A percentile compares a stretch with the other conserved stretches of the same genome.
Conservation (phyloP, 2,329 filamentous ascomycete genomes). For the Emergomyces orientalis region DNA sequence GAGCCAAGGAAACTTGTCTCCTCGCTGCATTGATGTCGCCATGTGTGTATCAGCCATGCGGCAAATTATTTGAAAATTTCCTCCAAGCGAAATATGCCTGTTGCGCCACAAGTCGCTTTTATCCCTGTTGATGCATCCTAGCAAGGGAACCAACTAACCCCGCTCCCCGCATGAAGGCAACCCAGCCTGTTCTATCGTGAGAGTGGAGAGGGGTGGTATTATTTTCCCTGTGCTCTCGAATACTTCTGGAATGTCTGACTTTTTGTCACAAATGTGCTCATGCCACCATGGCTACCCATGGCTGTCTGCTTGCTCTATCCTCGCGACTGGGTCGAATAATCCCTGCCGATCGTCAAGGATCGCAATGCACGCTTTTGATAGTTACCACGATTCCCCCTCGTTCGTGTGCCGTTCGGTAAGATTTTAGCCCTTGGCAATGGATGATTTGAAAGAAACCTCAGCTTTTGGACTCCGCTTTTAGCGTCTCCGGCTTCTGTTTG, state of each 20-base stretch:
- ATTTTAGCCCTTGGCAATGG: conserved; percentile 3
- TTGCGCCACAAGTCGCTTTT: not conserved
- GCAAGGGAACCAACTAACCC: not conserved
- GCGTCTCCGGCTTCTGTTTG: not conserved
- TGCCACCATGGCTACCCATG: not conserved
- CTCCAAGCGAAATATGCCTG: not conserved
- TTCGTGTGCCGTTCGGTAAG: not conserved
- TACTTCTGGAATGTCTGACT: conserved; percentile 5
- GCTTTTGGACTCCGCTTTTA: not conserved
- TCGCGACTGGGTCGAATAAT: not conserved
- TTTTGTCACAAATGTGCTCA: not conserved
- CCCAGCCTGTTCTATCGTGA: not conserved
- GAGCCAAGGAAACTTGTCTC: not conserved
- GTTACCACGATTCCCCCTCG: not conserved
- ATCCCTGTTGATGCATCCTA: conserved; percentile 1
- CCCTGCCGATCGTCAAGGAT: conserved; percentile 1
- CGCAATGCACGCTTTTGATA: not conserved
- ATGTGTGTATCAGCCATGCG: not conserved
- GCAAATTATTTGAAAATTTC: not conserved
- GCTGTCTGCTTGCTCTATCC: not conserved
- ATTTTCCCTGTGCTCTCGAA: conserved; percentile 1
- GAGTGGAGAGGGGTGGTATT: not conserved
- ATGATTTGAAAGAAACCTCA: not conserved
- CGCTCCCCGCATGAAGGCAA: conserved; percentile 3
- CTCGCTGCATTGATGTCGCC: not conserved